Evolutionary conservation across 768 basidiomycete species (phyloP).

Genomic region (Pleurotus pulmonarius): DNA sequence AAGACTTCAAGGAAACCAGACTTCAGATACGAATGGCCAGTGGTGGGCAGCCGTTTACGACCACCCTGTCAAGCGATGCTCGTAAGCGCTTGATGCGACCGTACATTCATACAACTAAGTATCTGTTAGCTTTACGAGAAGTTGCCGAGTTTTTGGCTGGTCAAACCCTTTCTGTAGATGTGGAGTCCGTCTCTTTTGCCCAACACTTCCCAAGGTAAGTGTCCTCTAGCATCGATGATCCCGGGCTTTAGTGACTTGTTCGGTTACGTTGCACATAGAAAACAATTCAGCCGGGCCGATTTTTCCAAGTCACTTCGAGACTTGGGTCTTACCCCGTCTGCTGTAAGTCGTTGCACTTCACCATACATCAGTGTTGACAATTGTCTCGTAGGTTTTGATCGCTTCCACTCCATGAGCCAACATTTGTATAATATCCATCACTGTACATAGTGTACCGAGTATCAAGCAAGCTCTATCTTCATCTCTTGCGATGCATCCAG

Average conservation of each 20-base stretch:
- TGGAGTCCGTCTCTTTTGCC: constrained; percentile 74
- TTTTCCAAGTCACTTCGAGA: constrained; percentile 79
- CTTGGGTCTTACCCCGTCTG: constrained; percentile 87
- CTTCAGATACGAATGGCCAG: constrained; percentile 85
- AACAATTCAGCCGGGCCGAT: constrained; percentile 69
- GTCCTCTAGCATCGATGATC: neutral
- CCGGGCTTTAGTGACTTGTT: neutral
- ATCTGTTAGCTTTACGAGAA: constrained; percentile 61
- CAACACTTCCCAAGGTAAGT: constrained; percentile 83
- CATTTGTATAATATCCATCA: too few species aligned
- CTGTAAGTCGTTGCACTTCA: constrained; percentile 44
- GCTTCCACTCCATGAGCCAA: neutral
- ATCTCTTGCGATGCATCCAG: too few species aligned
- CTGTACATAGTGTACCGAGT: too few species aligned
- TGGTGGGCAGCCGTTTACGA: constrained; percentile 79
- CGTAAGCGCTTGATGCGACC: constrained; percentile 40
- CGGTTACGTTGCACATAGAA: constrained; percentile 39
- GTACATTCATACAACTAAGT: neutral
- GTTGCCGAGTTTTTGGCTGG: constrained; percentile 87
- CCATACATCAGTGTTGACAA: neutral
- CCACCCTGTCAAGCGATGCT: constrained; percentile 74
- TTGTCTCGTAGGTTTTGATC: neutral
- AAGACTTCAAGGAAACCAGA: constrained; percentile 83
- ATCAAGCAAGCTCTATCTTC: too few species aligned
- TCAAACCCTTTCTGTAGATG: constrained; percentile 64